Conservation (phyloP, 768 basidiomycete species). For the Kwoniella sp. region DNA sequence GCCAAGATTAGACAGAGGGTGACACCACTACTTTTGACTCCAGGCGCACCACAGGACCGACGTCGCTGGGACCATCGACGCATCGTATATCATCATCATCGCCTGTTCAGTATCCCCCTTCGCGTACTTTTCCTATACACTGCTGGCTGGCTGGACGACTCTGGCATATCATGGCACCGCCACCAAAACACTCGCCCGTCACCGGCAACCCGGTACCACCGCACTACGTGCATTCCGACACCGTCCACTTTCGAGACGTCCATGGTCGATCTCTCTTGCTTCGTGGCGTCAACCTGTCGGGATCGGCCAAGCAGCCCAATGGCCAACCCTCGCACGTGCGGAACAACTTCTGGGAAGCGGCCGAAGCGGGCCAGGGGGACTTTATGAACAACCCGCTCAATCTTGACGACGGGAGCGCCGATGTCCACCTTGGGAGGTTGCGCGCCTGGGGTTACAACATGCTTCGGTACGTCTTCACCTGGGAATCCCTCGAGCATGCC, state of each 20-base stretch:
- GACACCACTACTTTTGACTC: too few relatives aligned
- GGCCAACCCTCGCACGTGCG: slow-evolving; percentile 64
- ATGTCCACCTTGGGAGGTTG: slow-evolving; percentile 68
- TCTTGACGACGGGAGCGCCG: slow-evolving; percentile 62
- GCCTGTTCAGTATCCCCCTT: too few relatives aligned
- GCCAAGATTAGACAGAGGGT: too few relatives aligned
- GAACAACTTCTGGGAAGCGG: slow-evolving; percentile 79
- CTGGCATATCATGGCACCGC: slow-evolving; percentile 43
- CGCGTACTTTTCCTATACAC: too few relatives aligned
- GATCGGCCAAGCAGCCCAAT: slow-evolving; percentile 77
- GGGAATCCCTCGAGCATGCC: slow-evolving; percentile 88
- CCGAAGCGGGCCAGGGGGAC: slow-evolving; percentile 60
- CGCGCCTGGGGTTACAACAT: slow-evolving; percentile 92
- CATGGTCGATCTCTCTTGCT: slow-evolving; percentile 59
- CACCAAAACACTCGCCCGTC: slow-evolving; percentile 39
- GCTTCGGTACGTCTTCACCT: slow-evolving; percentile 73
- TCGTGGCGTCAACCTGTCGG: slow-evolving; percentile 88
- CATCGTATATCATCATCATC: too few relatives aligned
- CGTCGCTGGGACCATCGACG: too few relatives aligned
- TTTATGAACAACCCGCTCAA: slow-evolving; percentile 76
- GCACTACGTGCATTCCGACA: slow-evolving; percentile 47
- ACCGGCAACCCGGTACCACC: slow-evolving; percentile 44
- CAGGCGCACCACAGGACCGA: too few relatives aligned
- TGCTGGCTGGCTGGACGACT: too few relatives aligned
- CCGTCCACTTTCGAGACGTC: slow-evolving; percentile 44